Evolutionary conservation across 1,139 yeast species (phyloP), one percentile per base, ranked within the genome.

Genomic region (Pichia sp.): DNA sequence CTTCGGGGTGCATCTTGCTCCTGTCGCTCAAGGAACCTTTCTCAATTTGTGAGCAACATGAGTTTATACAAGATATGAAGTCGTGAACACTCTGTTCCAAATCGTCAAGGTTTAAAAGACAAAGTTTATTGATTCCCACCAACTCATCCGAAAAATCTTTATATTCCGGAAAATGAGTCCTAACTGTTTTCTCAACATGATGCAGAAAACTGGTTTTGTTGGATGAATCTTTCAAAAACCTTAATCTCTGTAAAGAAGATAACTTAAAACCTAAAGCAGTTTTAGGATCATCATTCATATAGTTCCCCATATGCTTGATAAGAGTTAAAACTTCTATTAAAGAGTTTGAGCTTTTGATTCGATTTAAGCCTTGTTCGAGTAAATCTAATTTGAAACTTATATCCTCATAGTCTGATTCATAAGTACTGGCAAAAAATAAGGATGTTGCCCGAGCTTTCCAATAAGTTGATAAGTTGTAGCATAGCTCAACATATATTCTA

Each of bases 401-500:
- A 52, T 86, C 95, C 47, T 71, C 66, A 59, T 84, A 85, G 53
- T 88, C 97, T 49, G 77, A 75, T 50, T 81, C 81, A 62, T 79
- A 86, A 0, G 87, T 81, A 46, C 77, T 77, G 4, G 78, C 66
- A 34, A 86, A 68, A 39, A 85, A 62, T 37, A 92, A 67, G 2
- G 95, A 88, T 41, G 87, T 68, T n/a, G 95, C 81, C 52, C 98
- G 71, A 1, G 88, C 76, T 49, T 77, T 75, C 98, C 98, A 92
- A 60, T 92, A 92, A 48, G 74, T 74, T 49, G 85, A 75, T 57
- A 92, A 65, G 56, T 88, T 85, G 62, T 77, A 85, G 55, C 88
- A 84, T 29, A 90, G 68, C 54, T 82, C 90, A 44, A 92, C 67
- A 58, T 76, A 92, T 1, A 92, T 71, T 49, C 85, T 73, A 61